A percentile compares a stretch with the other conserved stretches of the same genome.
Evolutionary conservation across 106 monocot species (phyloP).

Genomic region (Dioscorea alata): DNA sequence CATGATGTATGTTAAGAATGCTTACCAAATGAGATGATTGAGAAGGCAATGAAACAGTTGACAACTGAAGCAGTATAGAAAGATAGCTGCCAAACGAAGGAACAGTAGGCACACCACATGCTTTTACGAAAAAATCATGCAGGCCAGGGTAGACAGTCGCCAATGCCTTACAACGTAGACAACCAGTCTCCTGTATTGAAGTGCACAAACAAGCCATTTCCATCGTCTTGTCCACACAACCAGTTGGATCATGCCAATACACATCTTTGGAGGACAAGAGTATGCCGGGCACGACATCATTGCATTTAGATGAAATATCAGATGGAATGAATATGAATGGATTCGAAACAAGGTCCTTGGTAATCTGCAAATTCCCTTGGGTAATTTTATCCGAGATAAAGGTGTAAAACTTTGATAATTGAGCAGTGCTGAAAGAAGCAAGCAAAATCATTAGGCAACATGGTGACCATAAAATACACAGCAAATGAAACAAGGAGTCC

Average conservation of each 20-base stretch:
- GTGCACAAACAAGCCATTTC: slow-evolving; percentile 16
- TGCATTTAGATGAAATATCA: slow-evolving; percentile 13
- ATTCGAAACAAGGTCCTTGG: slow-evolving; percentile 34
- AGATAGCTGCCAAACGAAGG: slow-evolving; percentile 57
- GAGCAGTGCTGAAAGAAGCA: slow-evolving; percentile 45
- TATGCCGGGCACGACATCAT: slow-evolving; percentile 36
- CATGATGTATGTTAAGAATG: neutral
- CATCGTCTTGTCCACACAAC: slow-evolving; percentile 61
- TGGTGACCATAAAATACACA: no score
- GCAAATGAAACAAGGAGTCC: no score
- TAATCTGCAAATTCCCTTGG: slow-evolving; percentile 25
- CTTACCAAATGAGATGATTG: slow-evolving; percentile 63
- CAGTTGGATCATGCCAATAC: slow-evolving; percentile 90
- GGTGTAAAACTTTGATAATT: slow-evolving; percentile 79
- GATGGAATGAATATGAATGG: slow-evolving; percentile 74
- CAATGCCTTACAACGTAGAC: slow-evolving; percentile 30
- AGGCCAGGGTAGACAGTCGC: slow-evolving; percentile 60
- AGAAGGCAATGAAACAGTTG: slow-evolving; percentile 49
- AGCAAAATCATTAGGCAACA: neutral
- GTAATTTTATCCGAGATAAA: slow-evolving; percentile 47
- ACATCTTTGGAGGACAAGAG: slow-evolving; percentile 56
- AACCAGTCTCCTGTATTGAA: slow-evolving; percentile 4
- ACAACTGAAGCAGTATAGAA: slow-evolving; percentile 61
- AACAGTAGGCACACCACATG: slow-evolving; percentile 50
- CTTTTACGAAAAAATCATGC: slow-evolving; percentile 76